Evolutionary conservation across 1,139 yeast genomes (phyloP).

Genomic region (Blastobotrys arbuscula): DNA sequence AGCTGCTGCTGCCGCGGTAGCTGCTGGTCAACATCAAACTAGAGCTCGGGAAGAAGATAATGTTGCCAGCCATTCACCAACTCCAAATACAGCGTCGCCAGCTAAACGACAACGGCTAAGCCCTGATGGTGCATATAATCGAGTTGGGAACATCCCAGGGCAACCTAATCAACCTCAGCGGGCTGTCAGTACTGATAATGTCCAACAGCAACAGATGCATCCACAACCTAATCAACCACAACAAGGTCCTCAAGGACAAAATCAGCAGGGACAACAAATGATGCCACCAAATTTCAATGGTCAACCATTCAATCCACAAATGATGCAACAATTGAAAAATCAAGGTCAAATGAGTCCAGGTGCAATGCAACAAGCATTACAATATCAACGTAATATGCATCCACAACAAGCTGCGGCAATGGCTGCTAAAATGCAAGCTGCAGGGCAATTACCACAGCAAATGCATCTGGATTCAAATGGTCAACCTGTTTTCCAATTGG

Average conservation of each 20-base stretch:
- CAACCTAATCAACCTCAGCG: slow-evolving; percentile 7
- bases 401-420: slow-evolving; percentile 8
- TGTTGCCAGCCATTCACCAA: slow-evolving; percentile 26
- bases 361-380: slow-evolving; percentile 8
- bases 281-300: slow-evolving; percentile 14
- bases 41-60: slow-evolving; percentile 19
- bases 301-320: slow-evolving; percentile 24
- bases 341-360: slow-evolving; percentile 18
- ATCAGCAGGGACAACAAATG: slow-evolving; percentile 17
- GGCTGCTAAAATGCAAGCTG: slow-evolving; percentile 5
- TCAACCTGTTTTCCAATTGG: slow-evolving; percentile 19
- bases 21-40: slow-evolving; percentile 23
- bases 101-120: slow-evolving; percentile 36
- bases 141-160: slow-evolving; percentile 10
- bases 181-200: slow-evolving; percentile 19
- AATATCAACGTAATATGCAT: slow-evolving; percentile 8
- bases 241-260: neutral
- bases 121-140: slow-evolving; percentile 32
- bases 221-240: neutral
- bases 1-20: slow-evolving; percentile 25
- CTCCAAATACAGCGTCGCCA: slow-evolving; percentile 30
- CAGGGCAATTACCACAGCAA: slow-evolving; percentile 7
- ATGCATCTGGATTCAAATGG: slow-evolving; percentile 14
- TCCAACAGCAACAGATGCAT: slow-evolving; percentile 12
- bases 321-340: slow-evolving; percentile 26